Conservation (phyloP, 495 filamentous ascomycete species). For the Arthonia radiata region DNA sequence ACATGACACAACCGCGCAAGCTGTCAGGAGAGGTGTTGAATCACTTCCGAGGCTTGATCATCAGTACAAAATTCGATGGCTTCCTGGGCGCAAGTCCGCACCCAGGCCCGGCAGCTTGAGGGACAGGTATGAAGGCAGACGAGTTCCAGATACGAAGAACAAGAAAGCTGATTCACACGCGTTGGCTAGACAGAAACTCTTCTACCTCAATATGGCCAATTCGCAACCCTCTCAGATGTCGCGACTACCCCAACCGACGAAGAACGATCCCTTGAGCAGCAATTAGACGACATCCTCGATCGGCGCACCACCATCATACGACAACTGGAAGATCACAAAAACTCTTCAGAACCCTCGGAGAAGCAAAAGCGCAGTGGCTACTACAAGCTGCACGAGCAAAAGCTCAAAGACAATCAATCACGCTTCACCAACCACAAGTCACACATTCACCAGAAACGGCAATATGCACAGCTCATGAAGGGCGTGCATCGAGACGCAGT, state of each 20-base stretch:
- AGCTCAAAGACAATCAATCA: too few relatives aligned
- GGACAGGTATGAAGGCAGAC: conserved; percentile 45
- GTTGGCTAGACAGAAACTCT: conserved; percentile 55
- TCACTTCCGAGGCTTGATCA: too few relatives aligned
- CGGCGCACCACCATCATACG: neutral
- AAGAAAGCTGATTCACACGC: neutral
- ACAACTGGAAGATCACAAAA: neutral
- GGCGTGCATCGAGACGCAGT: too few relatives aligned
- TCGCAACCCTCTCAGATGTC: conserved; percentile 56
- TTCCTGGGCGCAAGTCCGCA: conserved; percentile 88
- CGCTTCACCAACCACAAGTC: too few relatives aligned
- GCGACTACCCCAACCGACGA: conserved; percentile 66
- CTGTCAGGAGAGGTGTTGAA: too few relatives aligned
- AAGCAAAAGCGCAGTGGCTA: conserved; percentile 2
- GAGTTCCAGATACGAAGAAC: conserved; percentile 1
- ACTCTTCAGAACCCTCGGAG: conserved; percentile 3
- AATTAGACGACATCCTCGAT: conserved; percentile 65
- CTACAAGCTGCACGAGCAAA: too few relatives aligned
- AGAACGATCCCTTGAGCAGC: conserved; percentile 51
- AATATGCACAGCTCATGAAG: too few relatives aligned
- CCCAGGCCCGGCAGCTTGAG: conserved; percentile 75
- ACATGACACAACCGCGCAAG: too few relatives aligned
- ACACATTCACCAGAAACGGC: too few relatives aligned
- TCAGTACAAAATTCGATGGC: too few relatives aligned
- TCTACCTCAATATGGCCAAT: conserved; percentile 91